phyloP scores from a whole-genome alignment of 257 asterid species.

The Agastache rugosa region DNA sequence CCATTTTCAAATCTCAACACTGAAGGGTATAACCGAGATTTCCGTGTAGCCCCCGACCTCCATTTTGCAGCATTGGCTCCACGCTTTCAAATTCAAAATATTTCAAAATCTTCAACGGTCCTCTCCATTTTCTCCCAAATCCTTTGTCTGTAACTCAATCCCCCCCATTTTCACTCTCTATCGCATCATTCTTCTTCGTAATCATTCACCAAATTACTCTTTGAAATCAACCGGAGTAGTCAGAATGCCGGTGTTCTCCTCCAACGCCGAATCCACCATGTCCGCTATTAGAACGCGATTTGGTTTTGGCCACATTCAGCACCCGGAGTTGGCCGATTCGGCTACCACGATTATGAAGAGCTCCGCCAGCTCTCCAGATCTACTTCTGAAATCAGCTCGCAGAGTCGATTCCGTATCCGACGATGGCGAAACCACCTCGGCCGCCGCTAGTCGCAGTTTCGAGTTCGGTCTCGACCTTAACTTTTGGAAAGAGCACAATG shows the following conservation, averaged over 20 bases:
- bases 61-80: constrained; percentile 33
- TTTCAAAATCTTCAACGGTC: constrained; percentile 46
- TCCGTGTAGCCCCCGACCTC: background rate
- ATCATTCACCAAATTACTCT: background rate
- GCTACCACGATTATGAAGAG: constrained; percentile 49
- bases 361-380: constrained; percentile 73
- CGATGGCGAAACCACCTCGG: constrained; percentile 41
- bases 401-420: constrained; percentile 49
- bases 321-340: constrained; percentile 44
- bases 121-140: constrained; percentile 5
- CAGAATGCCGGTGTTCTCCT: constrained; percentile 62
- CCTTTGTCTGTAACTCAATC: background rate
- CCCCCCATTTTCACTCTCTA: background rate
- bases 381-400: constrained; percentile 53
- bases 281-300: constrained; percentile 69
- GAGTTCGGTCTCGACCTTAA: constrained; percentile 77
- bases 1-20: background rate
- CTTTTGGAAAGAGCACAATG: constrained; percentile 88
- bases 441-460: constrained; percentile 46
- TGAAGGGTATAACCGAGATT: constrained; percentile 3
- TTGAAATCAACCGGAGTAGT: background rate
- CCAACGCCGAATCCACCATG: constrained; percentile 48
- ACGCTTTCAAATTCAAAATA: constrained; percentile 38
- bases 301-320: constrained; percentile 54
- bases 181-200: background rate